A percentile compares a stretch with the other conserved stretches of the same genome.
Conservation (phyloP, 306 rosid species). For the Lagenaria siceraria region DNA sequence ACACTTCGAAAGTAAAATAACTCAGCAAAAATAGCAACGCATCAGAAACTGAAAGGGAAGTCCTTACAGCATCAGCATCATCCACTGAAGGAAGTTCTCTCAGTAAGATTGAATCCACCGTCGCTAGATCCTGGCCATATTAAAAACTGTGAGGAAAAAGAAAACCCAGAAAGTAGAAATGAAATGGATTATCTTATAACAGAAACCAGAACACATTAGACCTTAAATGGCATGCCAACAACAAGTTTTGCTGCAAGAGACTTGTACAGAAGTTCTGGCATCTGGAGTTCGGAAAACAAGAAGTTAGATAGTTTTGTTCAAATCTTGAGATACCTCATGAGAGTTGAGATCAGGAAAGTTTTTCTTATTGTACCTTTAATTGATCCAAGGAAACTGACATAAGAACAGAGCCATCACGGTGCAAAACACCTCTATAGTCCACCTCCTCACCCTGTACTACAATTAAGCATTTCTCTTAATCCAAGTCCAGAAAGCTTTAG, state of each 20-base stretch:
- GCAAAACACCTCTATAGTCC: slow-evolving; percentile 85
- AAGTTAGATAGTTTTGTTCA: slow-evolving; percentile 4
- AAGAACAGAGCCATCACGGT: slow-evolving; percentile 97
- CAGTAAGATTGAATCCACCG: slow-evolving; percentile 83
- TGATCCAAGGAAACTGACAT: slow-evolving; percentile 82
- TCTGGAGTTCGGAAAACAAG: slow-evolving; percentile 26
- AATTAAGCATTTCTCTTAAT: slow-evolving; percentile 6
- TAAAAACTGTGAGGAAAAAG: slow-evolving; percentile 5
- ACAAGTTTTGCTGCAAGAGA: slow-evolving; percentile 81
- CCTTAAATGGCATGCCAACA: slow-evolving; percentile 99
- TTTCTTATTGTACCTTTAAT: slow-evolving; percentile 47
- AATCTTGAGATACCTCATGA: background rate
- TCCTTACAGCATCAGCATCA: slow-evolving; percentile 67
- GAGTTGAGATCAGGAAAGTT: background rate
- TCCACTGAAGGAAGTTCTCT: slow-evolving; percentile 80
- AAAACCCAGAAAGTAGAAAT: slow-evolving; percentile 15
- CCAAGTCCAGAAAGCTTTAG: background rate
- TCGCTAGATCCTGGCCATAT: slow-evolving; percentile 81
- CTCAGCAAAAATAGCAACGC: background rate
- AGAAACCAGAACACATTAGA: slow-evolving; percentile 14
- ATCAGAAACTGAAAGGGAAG: slow-evolving; percentile 14
- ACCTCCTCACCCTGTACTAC: slow-evolving; percentile 79
- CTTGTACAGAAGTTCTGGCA: slow-evolving; percentile 80
- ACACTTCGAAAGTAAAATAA: background rate
- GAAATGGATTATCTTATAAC: background rate